Evolutionary conservation across 192 early-diverging fungal species (phyloP).

Genomic region (Fimicolochytrium jonesii): DNA sequence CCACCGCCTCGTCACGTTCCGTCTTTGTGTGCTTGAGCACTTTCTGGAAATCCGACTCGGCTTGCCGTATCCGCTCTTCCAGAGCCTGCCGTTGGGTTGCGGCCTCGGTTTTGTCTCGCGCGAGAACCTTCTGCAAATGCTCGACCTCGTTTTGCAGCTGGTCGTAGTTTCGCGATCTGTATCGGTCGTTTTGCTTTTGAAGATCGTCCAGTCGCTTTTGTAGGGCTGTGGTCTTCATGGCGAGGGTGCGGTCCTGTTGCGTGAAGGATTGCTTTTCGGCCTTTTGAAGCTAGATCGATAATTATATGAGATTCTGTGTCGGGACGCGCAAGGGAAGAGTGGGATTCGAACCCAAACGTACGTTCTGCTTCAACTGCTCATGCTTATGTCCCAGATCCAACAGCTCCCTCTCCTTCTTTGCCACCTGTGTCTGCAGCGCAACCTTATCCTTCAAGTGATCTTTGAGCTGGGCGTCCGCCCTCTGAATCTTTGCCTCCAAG

Average conservation of each 20-base stretch:
- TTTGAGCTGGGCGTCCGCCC: slow-evolving; percentile 8
- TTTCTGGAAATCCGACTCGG: neutral
- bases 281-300: slow-evolving; percentile 24
- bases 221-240: neutral
- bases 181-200: neutral
- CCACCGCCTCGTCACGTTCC: neutral
- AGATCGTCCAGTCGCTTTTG: slow-evolving; percentile 17
- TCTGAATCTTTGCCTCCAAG: slow-evolving; percentile 4
- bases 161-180: no score
- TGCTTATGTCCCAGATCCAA: slow-evolving; percentile 9
- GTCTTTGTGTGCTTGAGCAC: neutral
- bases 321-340: neutral
- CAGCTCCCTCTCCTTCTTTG: slow-evolving; percentile 22
- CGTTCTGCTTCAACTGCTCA: neutral
- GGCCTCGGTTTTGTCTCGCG: neutral
- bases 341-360: neutral
- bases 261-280: slow-evolving; percentile 12
- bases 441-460: slow-evolving; percentile 25
- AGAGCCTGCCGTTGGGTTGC: neutral
- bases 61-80: neutral
- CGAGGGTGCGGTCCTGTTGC: slow-evolving; percentile 9
- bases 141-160: neutral
- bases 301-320: neutral
- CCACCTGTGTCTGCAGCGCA: slow-evolving; percentile 1
- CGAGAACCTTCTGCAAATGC: neutral